Percentiles rank a stretch among this genome's conserved stretches.
phyloP scores from a whole-genome alignment of 495 filamentous ascomycete species.

The Aspergillus bertholletiae region DNA sequence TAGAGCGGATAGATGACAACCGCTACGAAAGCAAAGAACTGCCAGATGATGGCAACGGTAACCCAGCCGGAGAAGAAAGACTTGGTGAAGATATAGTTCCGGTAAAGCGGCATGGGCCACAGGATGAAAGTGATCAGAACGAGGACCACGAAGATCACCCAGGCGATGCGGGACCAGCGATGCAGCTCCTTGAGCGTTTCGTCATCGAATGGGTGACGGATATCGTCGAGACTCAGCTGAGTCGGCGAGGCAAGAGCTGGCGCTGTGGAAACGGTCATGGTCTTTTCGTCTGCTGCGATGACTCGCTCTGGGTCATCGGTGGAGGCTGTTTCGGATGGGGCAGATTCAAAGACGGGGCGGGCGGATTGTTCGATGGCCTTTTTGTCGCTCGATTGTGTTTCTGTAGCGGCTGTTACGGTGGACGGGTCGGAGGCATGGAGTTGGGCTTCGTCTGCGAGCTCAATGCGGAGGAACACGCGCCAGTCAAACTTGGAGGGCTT shows the following conservation, averaged over 20 bases:
- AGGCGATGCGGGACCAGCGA: constrained; percentile 36
- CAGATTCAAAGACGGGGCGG: too few species aligned
- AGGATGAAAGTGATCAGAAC: constrained; percentile 37
- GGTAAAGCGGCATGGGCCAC: constrained; percentile 44
- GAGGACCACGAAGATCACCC: constrained; percentile 35
- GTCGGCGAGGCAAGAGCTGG: not conserved
- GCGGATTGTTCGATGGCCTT: constrained; percentile 11
- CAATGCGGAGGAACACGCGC: constrained; percentile 46
- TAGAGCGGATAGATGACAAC: constrained; percentile 45
- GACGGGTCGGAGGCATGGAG: constrained; percentile 9
- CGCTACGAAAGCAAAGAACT: constrained; percentile 38
- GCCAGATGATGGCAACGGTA: constrained; percentile 44
- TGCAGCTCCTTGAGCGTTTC: constrained; percentile 28
- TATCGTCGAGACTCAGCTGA: constrained; percentile 19
- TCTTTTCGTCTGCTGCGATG: constrained; percentile 2
- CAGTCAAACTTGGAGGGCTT: constrained; percentile 46
- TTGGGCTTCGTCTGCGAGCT: constrained; percentile 24
- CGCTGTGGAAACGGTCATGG: not conserved
- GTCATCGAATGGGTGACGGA: constrained; percentile 33
- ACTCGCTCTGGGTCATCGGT: constrained; percentile 14
- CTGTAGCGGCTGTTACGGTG: too few species aligned
- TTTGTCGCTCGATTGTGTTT: constrained; percentile 4
- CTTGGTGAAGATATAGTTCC: constrained; percentile 42
- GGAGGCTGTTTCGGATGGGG: constrained; percentile 2
- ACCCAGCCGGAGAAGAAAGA: constrained; percentile 46